Evolutionary conservation across 805 yeast species (phyloP).

Genomic region (Kazachstania africana): DNA sequence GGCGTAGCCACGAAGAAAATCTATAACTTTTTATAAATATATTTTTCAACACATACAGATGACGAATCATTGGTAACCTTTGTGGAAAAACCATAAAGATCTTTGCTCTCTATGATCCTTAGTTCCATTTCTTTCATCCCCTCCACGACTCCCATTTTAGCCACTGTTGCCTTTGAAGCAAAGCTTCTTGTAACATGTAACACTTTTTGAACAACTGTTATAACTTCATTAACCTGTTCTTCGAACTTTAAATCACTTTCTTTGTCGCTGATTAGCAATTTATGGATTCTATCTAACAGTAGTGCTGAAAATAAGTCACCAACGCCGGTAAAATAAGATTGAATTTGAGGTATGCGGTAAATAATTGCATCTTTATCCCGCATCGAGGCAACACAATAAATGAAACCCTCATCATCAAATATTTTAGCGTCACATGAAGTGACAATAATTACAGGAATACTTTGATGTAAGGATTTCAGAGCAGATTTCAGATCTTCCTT

Average conservation of each 20-base stretch:
- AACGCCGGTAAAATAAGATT: constrained; percentile 87
- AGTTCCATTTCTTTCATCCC: constrained; percentile 65
- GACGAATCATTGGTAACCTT: background rate
- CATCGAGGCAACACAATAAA: constrained; percentile 38
- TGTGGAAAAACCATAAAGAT: constrained; percentile 16
- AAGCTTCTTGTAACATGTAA: constrained; percentile 13
- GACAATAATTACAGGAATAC: constrained; percentile 16
- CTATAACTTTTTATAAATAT: constrained; percentile 7
- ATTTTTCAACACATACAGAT: constrained; percentile 3
- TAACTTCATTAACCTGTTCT: constrained; percentile 21
- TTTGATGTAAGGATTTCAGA: constrained; percentile 34
- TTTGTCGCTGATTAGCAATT: constrained; percentile 8
- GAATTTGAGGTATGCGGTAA: constrained; percentile 44
- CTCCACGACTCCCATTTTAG: constrained; percentile 41
- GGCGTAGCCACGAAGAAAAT: too few relatives aligned
- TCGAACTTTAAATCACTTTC: constrained; percentile 6
- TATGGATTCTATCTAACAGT: constrained; percentile 48
- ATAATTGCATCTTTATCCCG: constrained; percentile 14
- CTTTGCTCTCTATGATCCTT: constrained; percentile 49
- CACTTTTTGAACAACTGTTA: constrained; percentile 24
- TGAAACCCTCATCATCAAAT: constrained; percentile 17
- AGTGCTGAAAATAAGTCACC: constrained; percentile 86
- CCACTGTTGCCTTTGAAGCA: constrained; percentile 22
- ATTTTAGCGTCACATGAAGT: constrained; percentile 17
- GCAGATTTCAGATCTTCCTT: constrained; percentile 34